phyloP scores from a whole-genome alignment of 345 rosid genomes.

The Citrus inodora region DNA sequence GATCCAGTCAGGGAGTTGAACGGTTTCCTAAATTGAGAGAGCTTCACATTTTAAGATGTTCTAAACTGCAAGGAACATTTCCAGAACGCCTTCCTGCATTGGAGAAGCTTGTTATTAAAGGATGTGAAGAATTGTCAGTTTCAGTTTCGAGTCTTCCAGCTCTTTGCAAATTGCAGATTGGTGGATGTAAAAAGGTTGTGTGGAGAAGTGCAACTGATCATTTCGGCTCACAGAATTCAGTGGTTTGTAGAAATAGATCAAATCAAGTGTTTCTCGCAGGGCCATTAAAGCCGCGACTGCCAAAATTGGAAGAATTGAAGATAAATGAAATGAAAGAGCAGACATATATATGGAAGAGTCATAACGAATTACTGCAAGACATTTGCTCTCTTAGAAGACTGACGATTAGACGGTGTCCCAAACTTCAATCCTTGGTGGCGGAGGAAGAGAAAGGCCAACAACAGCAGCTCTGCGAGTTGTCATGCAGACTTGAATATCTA shows the following conservation, averaged over 20 bases:
- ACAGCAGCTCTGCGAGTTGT: too few species aligned
- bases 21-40: slow-evolving; percentile 26
- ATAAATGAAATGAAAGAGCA: neutral
- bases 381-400: neutral
- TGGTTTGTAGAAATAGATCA: neutral
- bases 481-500: too few species aligned
- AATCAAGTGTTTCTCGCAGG: neutral
- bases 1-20: neutral
- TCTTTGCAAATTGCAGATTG: neutral
- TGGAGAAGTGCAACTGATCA: neutral
- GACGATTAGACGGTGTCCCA: neutral
- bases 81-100: slow-evolving; percentile 17
- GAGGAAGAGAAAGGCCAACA: too few species aligned
- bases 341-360: neutral
- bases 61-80: slow-evolving; percentile 15
- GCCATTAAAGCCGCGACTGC: neutral
- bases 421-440: too few species aligned
- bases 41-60: slow-evolving; percentile 27
- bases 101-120: neutral
- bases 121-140: neutral
- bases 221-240: neutral
- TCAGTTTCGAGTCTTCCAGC: neutral
- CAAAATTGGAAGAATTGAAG: neutral
- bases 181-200: slow-evolving; percentile 2
- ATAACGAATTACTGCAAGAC: neutral